Evolutionary conservation across 805 yeast species (phyloP).

Genomic region (Torulaspora delbrueckii): DNA sequence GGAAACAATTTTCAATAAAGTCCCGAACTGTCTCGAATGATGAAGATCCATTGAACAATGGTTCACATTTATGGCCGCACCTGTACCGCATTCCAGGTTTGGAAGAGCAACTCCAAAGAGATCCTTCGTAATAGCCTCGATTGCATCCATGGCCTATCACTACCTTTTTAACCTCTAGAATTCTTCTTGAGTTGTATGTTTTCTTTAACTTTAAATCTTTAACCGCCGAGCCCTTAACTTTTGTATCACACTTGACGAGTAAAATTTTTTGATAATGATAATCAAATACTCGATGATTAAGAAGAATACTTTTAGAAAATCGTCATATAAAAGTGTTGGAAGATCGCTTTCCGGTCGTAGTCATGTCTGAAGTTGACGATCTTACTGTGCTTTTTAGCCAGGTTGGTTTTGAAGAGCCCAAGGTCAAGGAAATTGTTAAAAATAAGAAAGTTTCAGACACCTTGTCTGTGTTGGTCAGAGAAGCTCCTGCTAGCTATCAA

Average conservation of each 20-base stretch:
- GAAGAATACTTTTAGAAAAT: background rate
- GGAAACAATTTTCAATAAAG: slow-evolving; percentile 1
- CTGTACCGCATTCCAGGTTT: background rate
- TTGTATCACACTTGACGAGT: background rate
- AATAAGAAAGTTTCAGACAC: slow-evolving; percentile 80
- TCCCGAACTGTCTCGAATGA: slow-evolving; percentile 3
- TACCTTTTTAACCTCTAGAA: background rate
- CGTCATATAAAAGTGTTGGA: background rate
- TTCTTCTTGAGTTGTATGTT: background rate
- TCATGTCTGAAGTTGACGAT: slow-evolving; percentile 36
- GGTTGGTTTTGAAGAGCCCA: slow-evolving; percentile 69
- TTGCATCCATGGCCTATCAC: background rate
- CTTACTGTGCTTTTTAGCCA: slow-evolving; percentile 33
- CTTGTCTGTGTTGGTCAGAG: slow-evolving; percentile 53
- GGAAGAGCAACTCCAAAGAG: slow-evolving; percentile 5
- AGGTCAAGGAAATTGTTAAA: slow-evolving; percentile 73
- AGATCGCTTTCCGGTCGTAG: background rate
- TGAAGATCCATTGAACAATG: slow-evolving; percentile 1
- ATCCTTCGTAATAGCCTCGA: background rate
- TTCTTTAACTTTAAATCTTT: background rate
- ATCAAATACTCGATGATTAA: background rate
- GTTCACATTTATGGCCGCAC: background rate
- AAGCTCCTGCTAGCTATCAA: slow-evolving; percentile 33
- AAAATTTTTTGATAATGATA: slow-evolving; percentile 4
- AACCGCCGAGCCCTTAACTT: slow-evolving; percentile 10